A percentile compares a stretch with the other conserved stretches of the same genome.
Conservation (phyloP, 768 basidiomycete species). For the Agaricus bisporus region DNA sequence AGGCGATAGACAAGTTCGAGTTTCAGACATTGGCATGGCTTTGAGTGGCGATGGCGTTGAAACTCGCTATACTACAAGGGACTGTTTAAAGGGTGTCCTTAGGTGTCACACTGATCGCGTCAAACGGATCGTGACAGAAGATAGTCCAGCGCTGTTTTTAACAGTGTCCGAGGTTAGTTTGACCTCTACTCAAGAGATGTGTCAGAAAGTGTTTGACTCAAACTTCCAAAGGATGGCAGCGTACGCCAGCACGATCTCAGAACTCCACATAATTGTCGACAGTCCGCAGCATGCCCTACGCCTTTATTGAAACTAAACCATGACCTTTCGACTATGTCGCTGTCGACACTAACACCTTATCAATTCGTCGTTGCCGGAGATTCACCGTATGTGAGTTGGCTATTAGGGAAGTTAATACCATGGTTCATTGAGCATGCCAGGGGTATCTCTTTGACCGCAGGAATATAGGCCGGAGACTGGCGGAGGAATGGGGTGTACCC, state of each 20-base stretch:
- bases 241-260: slow-evolving; percentile 87
- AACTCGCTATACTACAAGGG: slow-evolving; percentile 35
- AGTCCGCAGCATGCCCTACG: slow-evolving; percentile 49
- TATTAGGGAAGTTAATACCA: not conserved
- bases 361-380: slow-evolving; percentile 84
- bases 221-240: slow-evolving; percentile 59
- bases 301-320: slow-evolving; percentile 63
- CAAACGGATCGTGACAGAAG: slow-evolving; percentile 76
- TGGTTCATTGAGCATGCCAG: slow-evolving; percentile 26
- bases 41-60: slow-evolving; percentile 34
- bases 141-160: slow-evolving; percentile 70
- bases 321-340: slow-evolving; percentile 65
- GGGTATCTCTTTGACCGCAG: slow-evolving; percentile 83
- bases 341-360: slow-evolving; percentile 76
- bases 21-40: slow-evolving; percentile 62
- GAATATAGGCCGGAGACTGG: slow-evolving; percentile 53
- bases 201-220: not conserved
- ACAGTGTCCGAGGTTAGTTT: slow-evolving; percentile 68
- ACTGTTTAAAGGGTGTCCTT: slow-evolving; percentile 48
- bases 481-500: slow-evolving; percentile 66
- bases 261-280: slow-evolving; percentile 56
- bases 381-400: slow-evolving; percentile 58
- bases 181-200: slow-evolving; percentile 1
- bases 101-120: slow-evolving; percentile 68
- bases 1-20: slow-evolving; percentile 68